phyloP scores from a whole-genome alignment of 495 filamentous ascomycete species.

The Xanthoparmelia taractica region DNA sequence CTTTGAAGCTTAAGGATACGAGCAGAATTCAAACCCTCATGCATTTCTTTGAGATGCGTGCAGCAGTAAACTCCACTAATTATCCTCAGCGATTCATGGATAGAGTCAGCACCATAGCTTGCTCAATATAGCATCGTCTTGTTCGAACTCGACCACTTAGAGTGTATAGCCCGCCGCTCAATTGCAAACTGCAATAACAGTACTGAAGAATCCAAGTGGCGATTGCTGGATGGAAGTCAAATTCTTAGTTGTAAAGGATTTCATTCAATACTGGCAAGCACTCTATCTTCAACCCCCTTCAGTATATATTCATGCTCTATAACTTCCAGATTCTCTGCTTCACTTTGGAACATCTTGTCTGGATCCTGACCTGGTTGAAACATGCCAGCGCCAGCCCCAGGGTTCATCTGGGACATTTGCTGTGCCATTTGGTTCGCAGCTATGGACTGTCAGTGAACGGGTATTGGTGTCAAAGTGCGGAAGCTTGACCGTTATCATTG shows the following conservation, averaged over 20 bases:
- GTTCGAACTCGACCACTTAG: neutral
- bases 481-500: conserved; percentile 72
- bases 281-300: conserved; percentile 74
- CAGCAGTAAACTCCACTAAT: neutral
- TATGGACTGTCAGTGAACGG: conserved; percentile 31
- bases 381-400: conserved; percentile 58
- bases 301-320: conserved; percentile 86
- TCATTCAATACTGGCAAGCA: conserved; percentile 41
- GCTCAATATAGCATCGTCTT: too few relatives aligned
- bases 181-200: neutral
- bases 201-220: neutral
- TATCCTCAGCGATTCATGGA: neutral
- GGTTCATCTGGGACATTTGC: conserved; percentile 81
- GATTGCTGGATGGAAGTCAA: neutral
- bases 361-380: conserved; percentile 93
- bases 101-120: neutral
- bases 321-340: conserved; percentile 93
- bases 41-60: neutral
- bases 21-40: neutral
- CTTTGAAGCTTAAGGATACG: neutral
- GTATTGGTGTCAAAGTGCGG: neutral
- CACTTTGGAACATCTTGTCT: conserved; percentile 81
- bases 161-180: neutral
- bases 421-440: conserved; percentile 91
- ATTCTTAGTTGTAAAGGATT: neutral